phyloP scores from a whole-genome alignment of 2,329 filamentous ascomycete genomes.

The Thelonectria olida region DNA sequence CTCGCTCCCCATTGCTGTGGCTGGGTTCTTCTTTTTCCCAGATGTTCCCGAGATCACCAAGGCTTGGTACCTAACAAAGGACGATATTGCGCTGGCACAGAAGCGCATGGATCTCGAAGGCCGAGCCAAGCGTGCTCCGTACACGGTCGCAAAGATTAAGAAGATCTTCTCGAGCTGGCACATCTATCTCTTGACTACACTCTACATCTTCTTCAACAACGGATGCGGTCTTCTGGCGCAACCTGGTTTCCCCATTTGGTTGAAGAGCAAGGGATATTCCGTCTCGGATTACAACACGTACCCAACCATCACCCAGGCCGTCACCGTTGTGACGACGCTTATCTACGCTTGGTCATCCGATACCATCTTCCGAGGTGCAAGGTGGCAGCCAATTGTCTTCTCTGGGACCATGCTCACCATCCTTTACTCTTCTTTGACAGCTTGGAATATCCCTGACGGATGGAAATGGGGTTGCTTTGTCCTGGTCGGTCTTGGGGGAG shows the following conservation, averaged over 20 bases:
- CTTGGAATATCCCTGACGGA: slow-evolving; percentile 56
- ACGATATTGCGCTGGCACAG: slow-evolving; percentile 40
- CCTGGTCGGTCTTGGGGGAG: slow-evolving; percentile 60
- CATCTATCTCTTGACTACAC: slow-evolving; percentile 64
- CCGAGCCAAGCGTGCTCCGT: slow-evolving; percentile 51
- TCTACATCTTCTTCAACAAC: slow-evolving; percentile 75
- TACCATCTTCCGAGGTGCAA: slow-evolving; percentile 62
- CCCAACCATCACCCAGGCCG: slow-evolving; percentile 66
- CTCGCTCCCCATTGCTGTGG: slow-evolving; percentile 44
- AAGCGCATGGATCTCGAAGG: slow-evolving; percentile 52
- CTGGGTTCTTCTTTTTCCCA: slow-evolving; percentile 45
- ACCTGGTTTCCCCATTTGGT: slow-evolving; percentile 64
- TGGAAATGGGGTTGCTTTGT: slow-evolving; percentile 74
- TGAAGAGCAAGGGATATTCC: slow-evolving; percentile 54
- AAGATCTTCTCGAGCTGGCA: slow-evolving; percentile 73
- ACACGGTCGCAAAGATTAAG: slow-evolving; percentile 59
- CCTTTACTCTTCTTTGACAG: slow-evolving; percentile 50
- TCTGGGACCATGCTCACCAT: slow-evolving; percentile 53
- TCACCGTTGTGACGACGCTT: slow-evolving; percentile 65
- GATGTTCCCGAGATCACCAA: slow-evolving; percentile 42
- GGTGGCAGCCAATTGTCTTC: slow-evolving; percentile 73
- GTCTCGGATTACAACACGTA: slow-evolving; percentile 58
- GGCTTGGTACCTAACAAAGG: slow-evolving; percentile 40
- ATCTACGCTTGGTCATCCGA: slow-evolving; percentile 74
- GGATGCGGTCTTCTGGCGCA: slow-evolving; percentile 55